Percentiles rank a stretch among this genome's conserved stretches.
Conservation (phyloP, 78 protist species). For the Cavenderia fasciculata region DNA sequence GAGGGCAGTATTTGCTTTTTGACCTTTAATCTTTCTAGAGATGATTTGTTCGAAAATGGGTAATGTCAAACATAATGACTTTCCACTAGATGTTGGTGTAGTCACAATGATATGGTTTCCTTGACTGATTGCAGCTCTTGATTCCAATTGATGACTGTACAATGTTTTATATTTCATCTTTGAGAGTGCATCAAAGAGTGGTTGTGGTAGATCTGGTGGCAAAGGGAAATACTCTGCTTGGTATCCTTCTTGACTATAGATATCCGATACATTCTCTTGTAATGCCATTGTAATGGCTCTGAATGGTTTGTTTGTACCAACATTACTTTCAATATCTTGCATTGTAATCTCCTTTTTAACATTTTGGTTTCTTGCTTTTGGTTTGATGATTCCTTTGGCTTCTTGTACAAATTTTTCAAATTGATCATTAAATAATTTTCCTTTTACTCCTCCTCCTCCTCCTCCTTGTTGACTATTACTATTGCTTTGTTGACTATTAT, state of each 20-base stretch:
- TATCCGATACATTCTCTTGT: neutral
- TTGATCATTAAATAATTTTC: slow-evolving; percentile 2
- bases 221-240: neutral
- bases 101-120: slow-evolving; percentile 47
- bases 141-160: slow-evolving; percentile 56
- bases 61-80: slow-evolving; percentile 54
- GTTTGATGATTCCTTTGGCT: neutral
- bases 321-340: neutral
- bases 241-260: neutral
- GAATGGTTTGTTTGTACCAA: slow-evolving; percentile 20
- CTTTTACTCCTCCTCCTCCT: neutral
- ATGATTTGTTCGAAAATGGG: slow-evolving; percentile 67
- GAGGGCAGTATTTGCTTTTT: slow-evolving; percentile 13
- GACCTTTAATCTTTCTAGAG: neutral
- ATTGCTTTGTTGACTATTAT: neutral
- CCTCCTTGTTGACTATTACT: neutral
- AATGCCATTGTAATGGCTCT: slow-evolving; percentile 6
- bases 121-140: neutral
- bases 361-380: neutral
- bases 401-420: slow-evolving; percentile 2
- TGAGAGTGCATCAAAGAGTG: neutral
- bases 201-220: slow-evolving; percentile 12
- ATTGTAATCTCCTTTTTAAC: neutral
- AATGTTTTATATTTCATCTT: neutral
- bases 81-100: slow-evolving; percentile 82